Base-by-base conservation (phyloP, 495 filamentous ascomycete genomes). In the Penicillium herquei region DNA sequence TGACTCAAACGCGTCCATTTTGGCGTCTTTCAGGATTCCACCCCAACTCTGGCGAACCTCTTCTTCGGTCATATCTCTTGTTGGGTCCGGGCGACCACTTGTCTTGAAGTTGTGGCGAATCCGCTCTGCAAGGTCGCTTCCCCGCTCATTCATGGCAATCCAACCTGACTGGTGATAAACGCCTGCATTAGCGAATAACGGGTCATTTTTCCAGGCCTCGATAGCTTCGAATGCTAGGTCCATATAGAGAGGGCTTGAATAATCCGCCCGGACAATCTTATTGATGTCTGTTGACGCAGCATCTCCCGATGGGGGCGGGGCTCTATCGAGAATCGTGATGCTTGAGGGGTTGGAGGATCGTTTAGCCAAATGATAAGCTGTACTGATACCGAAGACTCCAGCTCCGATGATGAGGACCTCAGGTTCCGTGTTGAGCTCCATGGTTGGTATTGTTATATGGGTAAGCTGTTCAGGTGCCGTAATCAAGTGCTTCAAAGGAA, bases 371-470 rank as follows among this genome's bases (percentile, higher is more conserved):
- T 78, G 69, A 55, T 78, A 78, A 14, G 74, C 75, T 2, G 75
- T 76, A 47, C 62, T 68, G 42, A 69, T 62, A 39, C 75, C 77
- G 56, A 78, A 79, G 35, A 71, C 67, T n/a, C 76, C 75, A 12
- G 70, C 69, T 13, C 76, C 75, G 39, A 75, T 39, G 30, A 79
- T 78, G 39, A 79, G 59, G 45, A 72, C 61, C 33, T 66, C 55
- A 7, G 58, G 43, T 3, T 59, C 46, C 56, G 58, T 65, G 12
- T 32, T 49, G 50, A 50, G 21, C 21, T 26, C 21, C 21, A 26
- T 26, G 21, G 21, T 26, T 26, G 21, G 21, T 26, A 26, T 26
- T 26, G 1, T 26, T 26, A 26, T 26, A 26, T 26, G 21, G 2
- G 21, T 26, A 26, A 26, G 21, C 4, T 26, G 21, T 4, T 26